A percentile compares a stretch with the other conserved stretches of the same genome.
Conservation (phyloP, 352 stramenopile genomes). For the Phytophthora sojae region DNA sequence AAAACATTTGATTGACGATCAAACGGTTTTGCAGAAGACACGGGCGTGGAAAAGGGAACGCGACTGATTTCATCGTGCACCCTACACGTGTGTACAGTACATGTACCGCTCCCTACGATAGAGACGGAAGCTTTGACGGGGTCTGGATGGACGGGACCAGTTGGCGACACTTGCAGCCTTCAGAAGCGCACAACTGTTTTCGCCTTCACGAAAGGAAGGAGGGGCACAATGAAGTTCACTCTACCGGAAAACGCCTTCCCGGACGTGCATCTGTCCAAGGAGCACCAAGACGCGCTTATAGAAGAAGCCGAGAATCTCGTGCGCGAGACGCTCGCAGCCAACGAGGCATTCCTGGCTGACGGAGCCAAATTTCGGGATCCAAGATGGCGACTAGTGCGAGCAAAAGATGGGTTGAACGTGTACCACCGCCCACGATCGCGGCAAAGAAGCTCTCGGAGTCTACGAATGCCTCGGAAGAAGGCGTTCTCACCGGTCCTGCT, state of each 20-base stretch:
- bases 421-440: slow-evolving; percentile 12
- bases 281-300: slow-evolving; percentile 36
- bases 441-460: background rate
- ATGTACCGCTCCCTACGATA: background rate
- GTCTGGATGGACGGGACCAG: slow-evolving; percentile 1
- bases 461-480: background rate
- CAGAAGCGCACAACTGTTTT: slow-evolving; percentile 11
- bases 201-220: background rate
- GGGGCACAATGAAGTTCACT: slow-evolving; percentile 46
- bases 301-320: slow-evolving; percentile 51
- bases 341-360: slow-evolving; percentile 41
- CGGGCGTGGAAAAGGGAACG: background rate
- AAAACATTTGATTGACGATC: slow-evolving; percentile 1
- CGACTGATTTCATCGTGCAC: background rate
- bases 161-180: background rate
- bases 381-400: slow-evolving; percentile 43
- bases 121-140: slow-evolving; percentile 3
- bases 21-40: slow-evolving; percentile 6
- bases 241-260: slow-evolving; percentile 50
- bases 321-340: slow-evolving; percentile 45
- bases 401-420: slow-evolving; percentile 39
- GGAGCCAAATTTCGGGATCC: slow-evolving; percentile 30
- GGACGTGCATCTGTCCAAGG: slow-evolving; percentile 33
- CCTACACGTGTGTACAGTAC: no score
- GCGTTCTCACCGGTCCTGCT: background rate